Evolutionary conservation across 2,329 filamentous ascomycete species (phyloP), one percentile per base, ranked within the genome.

Genomic region (Fusarium fujikuroi): DNA sequence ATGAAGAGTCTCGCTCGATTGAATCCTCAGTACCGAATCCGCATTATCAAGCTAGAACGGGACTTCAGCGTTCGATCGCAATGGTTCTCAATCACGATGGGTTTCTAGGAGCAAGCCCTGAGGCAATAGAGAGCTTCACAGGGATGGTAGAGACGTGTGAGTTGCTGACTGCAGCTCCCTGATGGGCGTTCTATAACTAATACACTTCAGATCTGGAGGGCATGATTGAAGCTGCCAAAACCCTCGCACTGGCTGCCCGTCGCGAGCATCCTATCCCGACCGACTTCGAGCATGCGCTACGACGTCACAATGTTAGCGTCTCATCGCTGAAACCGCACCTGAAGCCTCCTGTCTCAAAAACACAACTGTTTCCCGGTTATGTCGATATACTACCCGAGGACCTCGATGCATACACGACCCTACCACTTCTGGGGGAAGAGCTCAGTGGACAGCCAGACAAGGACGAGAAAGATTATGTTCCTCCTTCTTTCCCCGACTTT

Each of bases 391-490:
- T 83, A 32, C 78, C 81, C 7, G 76, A 80, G 57, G 81, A 87
- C 49, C 77, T 82, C 9, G 80, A 83, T 49, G 82, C 83, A 19
- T 81, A 85, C 21, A 81, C 81, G 61, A 80, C 83, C 18, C 80
- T 86, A 19, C 86, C 85, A 0, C 82, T 86, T 14, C 82, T 88
- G 21, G 86, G 87, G 30, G 80, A 84, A 9, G 89, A 91, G 61
- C 82, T 92, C 5, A 90, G 89, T 65, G 90, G 90, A 42, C 84
- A 85, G 63, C 75, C 82, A 3, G 90, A 92, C 71, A 91, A 90
- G 75, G 84, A 87, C 14, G 79, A 83, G 18, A 88, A 87, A 75
- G 63, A 79, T 30, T 91, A 89, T 79, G 90, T 92, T 16, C 90
- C 90, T 0, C 80, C 82, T 40, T 84, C 85, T 0, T 90, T 92